Evolutionary conservation across 768 basidiomycete species (phyloP), one percentile per base, ranked within the genome.

Genomic region (Podaxis carcinomalis): DNA sequence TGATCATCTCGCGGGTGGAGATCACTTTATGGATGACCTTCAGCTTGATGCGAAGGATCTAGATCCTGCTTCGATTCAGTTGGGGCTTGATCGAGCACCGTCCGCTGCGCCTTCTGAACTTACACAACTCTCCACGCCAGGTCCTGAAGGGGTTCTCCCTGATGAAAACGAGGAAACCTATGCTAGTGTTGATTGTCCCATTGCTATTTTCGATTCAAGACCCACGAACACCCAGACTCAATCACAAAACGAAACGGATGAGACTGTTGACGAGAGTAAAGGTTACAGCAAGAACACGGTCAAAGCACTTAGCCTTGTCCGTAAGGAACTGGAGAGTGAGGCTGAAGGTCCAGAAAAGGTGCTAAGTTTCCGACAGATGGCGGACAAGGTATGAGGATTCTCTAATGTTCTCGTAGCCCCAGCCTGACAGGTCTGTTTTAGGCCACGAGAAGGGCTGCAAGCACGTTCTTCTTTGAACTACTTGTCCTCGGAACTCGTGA

Each of bases 381-480:
- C 92, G 13, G 81, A 90, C 65, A 92, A 92, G 79, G 93, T 91
- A 62, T 44, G 74, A 56, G 40, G 32, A 37, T 56, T 40, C 56
- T n/a, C 32, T 51, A 36, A 25, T 14, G 16, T 25, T 51, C 25
- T 57, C 39, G 23, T 10, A 53, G 14, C 62, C 19, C 21, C 5
- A 35, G 9, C 49, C 56, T 58, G 42, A 64, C 13, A 53, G 7
- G 40, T 53, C 37, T 53, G 16, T 52, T 35, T 13, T 66, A 95
- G 92, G 90, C 94, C 11, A 90, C 93, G 9, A 88, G 92, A 51
- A 86, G 93, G 44, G 97, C 95, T 11, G 94, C 96, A 1, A 86
- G 96, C 1, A 88, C 93, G 1, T 98, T 99, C 80, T 99, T 99
- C 81, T 99, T 99, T 70, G 97, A 99, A 73, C 75, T 98, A 36